Conservation (phyloP, 2,329 filamentous ascomycete genomes). For the Helicocarpus griseus region DNA sequence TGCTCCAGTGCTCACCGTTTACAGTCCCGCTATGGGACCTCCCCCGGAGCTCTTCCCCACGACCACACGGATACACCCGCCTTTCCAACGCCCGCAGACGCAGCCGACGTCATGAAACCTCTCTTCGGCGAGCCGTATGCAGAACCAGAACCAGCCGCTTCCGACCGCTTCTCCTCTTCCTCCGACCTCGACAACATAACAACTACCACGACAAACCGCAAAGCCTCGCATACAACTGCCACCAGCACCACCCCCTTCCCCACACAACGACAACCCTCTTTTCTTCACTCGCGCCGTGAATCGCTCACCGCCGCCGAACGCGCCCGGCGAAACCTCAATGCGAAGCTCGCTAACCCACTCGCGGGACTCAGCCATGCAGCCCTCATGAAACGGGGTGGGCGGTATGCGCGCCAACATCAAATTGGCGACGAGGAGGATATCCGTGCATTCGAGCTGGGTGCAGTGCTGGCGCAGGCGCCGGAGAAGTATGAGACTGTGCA, state of each 20-base stretch:
- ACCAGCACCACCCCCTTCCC: conserved; percentile 3
- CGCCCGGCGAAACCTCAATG: conserved; percentile 33
- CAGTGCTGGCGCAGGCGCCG: conserved; percentile 47
- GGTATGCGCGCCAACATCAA: conserved; percentile 48
- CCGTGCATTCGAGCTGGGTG: conserved; percentile 50
- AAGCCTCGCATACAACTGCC: conserved; percentile 4
- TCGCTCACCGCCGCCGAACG: conserved; percentile 28
- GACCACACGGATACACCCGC: neutral
- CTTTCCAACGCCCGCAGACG: neutral
- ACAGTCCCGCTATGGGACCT: conserved; percentile 1
- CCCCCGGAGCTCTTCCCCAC: neutral
- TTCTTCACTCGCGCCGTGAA: conserved; percentile 8
- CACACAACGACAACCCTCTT: conserved; percentile 8
- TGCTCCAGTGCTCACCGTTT: neutral
- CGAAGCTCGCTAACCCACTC: conserved; percentile 46
- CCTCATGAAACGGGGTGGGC: conserved; percentile 47
- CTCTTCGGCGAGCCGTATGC: neutral
- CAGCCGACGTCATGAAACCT: neutral
- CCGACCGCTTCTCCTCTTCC: conserved; percentile 11
- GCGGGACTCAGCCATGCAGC: conserved; percentile 40
- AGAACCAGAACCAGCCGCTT: neutral
- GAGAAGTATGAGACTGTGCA: conserved; percentile 42
- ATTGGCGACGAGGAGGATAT: conserved; percentile 48
- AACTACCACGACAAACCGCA: conserved; percentile 4
- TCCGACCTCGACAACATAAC: conserved; percentile 8